Base-by-base conservation (phyloP, 73 alveolate genomes). In the Tetrahymena borealis region DNA sequence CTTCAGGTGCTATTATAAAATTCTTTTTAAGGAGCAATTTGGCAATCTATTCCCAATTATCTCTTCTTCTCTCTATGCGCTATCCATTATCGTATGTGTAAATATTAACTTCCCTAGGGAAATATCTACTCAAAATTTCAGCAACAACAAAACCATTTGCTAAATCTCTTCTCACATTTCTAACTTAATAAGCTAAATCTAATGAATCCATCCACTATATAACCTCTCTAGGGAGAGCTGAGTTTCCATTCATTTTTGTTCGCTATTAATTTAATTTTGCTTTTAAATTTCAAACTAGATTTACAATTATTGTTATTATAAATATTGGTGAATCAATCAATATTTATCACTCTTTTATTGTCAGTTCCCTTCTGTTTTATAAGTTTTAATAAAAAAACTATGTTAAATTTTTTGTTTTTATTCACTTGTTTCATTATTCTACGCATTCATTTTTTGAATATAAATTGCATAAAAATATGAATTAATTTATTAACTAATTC, bases 111-210 rank as follows among this genome's bases (percentile, higher is more conserved):
- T 79, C 93, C 33, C 91, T 93, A 13, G 95, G 95, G 78, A 79
- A 93, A 18, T 93, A 79, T 28, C 95, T 93, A 33, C 91, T 39
- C 33, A 93, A 78, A 39, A 93, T 93, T 85, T 93, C 95, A 12
- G 95, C 95, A 20, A 93, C 90, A 33, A 93, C 91, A 77, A 93
- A 93, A 15, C 95, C 95, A 93, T 93, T 93, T n/a, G 95, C 95
- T 39, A 93, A 32, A 90, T 93, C 95, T 93, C 95, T 78, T 90
- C 95, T 93, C 20, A 93, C 90, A 85, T 93, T 93, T 15, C 95
- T 39, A 38, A 93, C 95, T 38, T 93, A 39, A 93, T 93, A 93
- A 1, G 95, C 95, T 32, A 93, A 28, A 39, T 93, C 95, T 93
- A 93, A 90, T 28, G 95, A 93, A 79, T 93, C 95, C 16, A 93